Evolutionary conservation across 495 filamentous ascomycete genomes (phyloP).

Genomic region (Parmelia sp.): DNA sequence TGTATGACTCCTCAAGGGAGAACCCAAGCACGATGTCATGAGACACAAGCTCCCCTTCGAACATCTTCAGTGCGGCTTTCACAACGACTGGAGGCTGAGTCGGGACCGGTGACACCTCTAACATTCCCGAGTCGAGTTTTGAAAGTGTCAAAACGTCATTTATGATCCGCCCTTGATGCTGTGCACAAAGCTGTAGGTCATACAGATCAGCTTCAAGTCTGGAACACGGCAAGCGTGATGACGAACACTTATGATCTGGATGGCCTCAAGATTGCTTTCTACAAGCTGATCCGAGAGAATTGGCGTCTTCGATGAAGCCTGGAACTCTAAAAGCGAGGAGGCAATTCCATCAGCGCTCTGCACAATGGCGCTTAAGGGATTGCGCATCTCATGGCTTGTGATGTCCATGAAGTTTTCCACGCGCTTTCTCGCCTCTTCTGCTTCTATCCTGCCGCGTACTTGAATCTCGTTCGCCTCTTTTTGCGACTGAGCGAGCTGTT

Average conservation of each 20-base stretch:
- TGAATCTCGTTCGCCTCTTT: constrained; percentile 1
- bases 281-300: neutral
- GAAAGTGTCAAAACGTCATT: constrained; percentile 71
- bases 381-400: constrained; percentile 79
- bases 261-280: neutral
- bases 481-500: neutral
- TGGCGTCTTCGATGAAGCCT: constrained; percentile 16
- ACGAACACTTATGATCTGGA: neutral
- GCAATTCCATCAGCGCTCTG: constrained; percentile 74
- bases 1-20: constrained; percentile 49
- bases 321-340: constrained; percentile 42
- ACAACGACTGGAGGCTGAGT: constrained; percentile 62
- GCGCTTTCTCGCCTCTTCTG: constrained; percentile 56
- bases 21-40: constrained; percentile 60
- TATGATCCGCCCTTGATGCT: constrained; percentile 72
- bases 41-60: constrained; percentile 59
- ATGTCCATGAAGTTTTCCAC: constrained; percentile 84
- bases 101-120: constrained; percentile 60
- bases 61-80: constrained; percentile 61
- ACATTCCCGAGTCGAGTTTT: constrained; percentile 68
- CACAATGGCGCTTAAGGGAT: constrained; percentile 71
- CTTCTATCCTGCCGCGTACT: constrained; percentile 43
- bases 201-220: neutral
- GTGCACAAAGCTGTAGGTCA: constrained; percentile 47
- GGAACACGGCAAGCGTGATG: neutral